phyloP scores from a whole-genome alignment of 352 stramenopile species.

The Hyaloperonospora arabidopsidis region DNA sequence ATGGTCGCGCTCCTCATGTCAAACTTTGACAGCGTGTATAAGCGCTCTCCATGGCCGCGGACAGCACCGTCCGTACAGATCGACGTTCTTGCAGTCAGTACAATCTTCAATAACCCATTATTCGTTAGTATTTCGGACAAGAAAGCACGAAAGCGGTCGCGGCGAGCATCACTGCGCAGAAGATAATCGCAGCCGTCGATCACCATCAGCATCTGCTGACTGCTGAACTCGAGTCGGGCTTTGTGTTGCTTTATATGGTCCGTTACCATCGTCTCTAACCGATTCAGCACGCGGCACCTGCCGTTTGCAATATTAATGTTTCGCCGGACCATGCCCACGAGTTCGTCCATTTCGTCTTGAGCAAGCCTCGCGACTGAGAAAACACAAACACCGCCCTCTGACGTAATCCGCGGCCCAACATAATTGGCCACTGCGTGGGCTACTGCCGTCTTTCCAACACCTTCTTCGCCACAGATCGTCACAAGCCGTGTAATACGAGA shows the following conservation, averaged over 20 bases:
- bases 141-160: conserved; percentile 58
- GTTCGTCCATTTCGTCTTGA: conserved; percentile 50
- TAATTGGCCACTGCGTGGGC: conserved; percentile 72
- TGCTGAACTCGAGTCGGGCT: conserved; percentile 39
- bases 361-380: conserved; percentile 56
- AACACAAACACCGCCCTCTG: conserved; percentile 57
- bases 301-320: conserved; percentile 34
- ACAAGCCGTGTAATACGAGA: conserved; percentile 67
- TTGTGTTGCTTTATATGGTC: conserved; percentile 51
- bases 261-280: conserved; percentile 41
- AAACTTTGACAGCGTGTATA: conserved; percentile 63
- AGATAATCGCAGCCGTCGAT: conserved; percentile 71
- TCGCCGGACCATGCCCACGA: conserved; percentile 40
- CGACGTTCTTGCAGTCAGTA: conserved; percentile 51
- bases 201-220: conserved; percentile 53
- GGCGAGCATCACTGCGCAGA: conserved; percentile 36
- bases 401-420: conserved; percentile 66
- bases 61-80: conserved; percentile 61
- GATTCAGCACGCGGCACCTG: conserved; percentile 40
- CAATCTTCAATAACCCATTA: conserved; percentile 63
- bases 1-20: conserved; percentile 62
- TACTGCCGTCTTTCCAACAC: conserved; percentile 69
- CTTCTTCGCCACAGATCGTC: conserved; percentile 65
- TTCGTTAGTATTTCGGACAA: conserved; percentile 66
- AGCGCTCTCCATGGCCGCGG: conserved; percentile 54